These are phyloP conservation scores for Musa acuminata DNA, from an alignment of 176 grass and related monocot genomes.

Conservation along the genomic window DNA sequence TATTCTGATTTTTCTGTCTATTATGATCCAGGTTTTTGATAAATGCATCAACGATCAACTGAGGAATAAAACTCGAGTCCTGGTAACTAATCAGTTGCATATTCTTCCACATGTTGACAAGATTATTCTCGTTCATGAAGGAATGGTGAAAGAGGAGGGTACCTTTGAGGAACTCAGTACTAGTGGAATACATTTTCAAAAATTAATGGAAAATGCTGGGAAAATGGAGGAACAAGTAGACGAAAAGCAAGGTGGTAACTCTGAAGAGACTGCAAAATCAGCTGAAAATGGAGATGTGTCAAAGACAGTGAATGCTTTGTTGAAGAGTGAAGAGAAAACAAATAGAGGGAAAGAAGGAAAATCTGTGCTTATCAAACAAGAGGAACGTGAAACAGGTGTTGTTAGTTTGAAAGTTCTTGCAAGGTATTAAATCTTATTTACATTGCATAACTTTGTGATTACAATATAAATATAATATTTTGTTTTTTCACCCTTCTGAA, in stretches of 20 bases:
- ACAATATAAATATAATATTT: not conserved
- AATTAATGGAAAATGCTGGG: conserved; percentile 99
- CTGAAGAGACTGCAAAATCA: conserved; percentile 30
- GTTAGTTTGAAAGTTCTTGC: conserved; percentile 79
- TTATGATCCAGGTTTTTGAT: conserved; percentile 74
- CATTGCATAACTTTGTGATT: not conserved
- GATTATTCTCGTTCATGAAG: conserved; percentile 89
- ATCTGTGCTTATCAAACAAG: conserved; percentile 93
- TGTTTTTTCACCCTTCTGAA: not conserved
- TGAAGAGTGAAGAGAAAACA: conserved; percentile 40
- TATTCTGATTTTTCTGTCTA: not conserved
- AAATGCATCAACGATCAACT: conserved; percentile 96
- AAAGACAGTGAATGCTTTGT: conserved; percentile 26
- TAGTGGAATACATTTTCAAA: conserved; percentile 73
- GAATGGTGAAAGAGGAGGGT: conserved; percentile 87
- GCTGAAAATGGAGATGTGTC: conserved; percentile 40
- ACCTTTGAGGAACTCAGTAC: conserved; percentile 94
- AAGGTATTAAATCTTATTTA: conserved; percentile 40
- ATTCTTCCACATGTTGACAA: conserved; percentile 91
- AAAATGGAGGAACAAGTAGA: conserved; percentile 98
- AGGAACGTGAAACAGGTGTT: conserved; percentile 97
- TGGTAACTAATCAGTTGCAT: conserved; percentile 98
- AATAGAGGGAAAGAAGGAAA: conserved; percentile 70
- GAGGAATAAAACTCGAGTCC: conserved; percentile 77
- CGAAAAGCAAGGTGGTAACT: conserved; percentile 49